A percentile compares a stretch with the other conserved stretches of the same genome.
These are phyloP conservation scores for Aspergillus oerlinghausenensis DNA, from an alignment of 2,329 filamentous ascomycete genomes.

Conservation along the genomic window DNA sequence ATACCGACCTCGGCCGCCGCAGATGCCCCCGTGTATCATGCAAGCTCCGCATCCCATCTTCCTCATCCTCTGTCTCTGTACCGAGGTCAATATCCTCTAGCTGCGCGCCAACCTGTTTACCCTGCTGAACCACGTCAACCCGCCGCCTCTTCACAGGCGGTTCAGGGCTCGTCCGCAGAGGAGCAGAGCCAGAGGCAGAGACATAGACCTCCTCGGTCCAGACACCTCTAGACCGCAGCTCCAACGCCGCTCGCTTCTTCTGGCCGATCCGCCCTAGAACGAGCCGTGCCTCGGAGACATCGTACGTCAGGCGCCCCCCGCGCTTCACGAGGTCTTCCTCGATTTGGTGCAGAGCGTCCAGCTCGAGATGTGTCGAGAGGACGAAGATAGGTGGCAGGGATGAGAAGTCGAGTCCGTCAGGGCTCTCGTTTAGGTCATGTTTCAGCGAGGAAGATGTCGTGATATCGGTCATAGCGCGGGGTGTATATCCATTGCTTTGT, in stretches of 20 bases:
- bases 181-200: neutral
- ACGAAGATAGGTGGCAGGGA: conserved; percentile 64
- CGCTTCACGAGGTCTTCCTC: conserved; percentile 58
- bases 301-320: conserved; percentile 61
- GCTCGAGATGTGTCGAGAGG: conserved; percentile 63
- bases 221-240: conserved; percentile 66
- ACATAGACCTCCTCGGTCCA: conserved; percentile 37
- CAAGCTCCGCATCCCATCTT: conserved; percentile 14
- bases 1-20: conserved; percentile 1
- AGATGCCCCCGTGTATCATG: conserved; percentile 10
- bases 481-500: neutral
- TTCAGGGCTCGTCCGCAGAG: neutral
- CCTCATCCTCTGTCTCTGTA: conserved; percentile 28
- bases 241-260: conserved; percentile 68
- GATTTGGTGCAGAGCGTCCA: conserved; percentile 58
- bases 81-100: conserved; percentile 25
- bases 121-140: conserved; percentile 3
- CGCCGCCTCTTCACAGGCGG: conserved; percentile 27
- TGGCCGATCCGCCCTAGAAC: conserved; percentile 69
- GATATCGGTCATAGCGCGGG: conserved; percentile 9
- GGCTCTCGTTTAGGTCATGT: neutral
- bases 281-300: conserved; percentile 66
- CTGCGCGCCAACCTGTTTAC: neutral
- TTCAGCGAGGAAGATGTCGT: conserved; percentile 17
- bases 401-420: conserved; percentile 25